Evolutionary conservation across 345 rosid genomes (phyloP).

Genomic region (Trapa incisa): DNA sequence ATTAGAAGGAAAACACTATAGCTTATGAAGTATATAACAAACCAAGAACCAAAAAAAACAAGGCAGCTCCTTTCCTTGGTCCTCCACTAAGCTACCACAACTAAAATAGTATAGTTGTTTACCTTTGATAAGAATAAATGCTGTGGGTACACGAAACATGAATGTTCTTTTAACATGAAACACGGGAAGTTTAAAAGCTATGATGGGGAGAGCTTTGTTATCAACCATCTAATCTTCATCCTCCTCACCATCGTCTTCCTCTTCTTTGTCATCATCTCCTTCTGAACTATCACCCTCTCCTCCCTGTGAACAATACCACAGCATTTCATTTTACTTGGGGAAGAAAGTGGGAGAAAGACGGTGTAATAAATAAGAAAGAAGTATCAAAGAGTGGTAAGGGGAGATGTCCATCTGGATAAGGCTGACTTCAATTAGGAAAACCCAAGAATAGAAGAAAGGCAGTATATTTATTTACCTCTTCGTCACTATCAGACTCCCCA

Average conservation of each 20-base stretch:
- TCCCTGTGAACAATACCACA: background rate
- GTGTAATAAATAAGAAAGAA: background rate
- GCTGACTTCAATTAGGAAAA: background rate
- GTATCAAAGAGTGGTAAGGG: background rate
- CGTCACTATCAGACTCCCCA: slow-evolving; percentile 29
- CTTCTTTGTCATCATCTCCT: background rate
- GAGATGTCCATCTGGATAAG: background rate
- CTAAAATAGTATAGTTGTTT: background rate
- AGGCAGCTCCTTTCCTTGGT: background rate
- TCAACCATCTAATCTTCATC: background rate
- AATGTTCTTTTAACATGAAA: background rate
- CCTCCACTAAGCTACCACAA: background rate
- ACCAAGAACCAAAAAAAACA: background rate
- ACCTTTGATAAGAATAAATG: background rate
- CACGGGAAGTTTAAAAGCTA: background rate
- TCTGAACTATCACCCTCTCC: background rate
- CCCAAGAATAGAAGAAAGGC: background rate
- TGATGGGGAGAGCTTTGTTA: background rate
- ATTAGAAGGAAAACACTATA: too few species aligned
- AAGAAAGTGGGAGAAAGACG: background rate
- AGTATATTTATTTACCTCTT: slow-evolving; percentile 28
- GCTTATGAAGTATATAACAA: too few species aligned
- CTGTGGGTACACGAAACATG: background rate
- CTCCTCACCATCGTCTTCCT: background rate
- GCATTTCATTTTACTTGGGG: background rate